Evolutionary conservation across 1,284 basidiomycete species (phyloP).

Genomic region (Tilletia walkeri): DNA sequence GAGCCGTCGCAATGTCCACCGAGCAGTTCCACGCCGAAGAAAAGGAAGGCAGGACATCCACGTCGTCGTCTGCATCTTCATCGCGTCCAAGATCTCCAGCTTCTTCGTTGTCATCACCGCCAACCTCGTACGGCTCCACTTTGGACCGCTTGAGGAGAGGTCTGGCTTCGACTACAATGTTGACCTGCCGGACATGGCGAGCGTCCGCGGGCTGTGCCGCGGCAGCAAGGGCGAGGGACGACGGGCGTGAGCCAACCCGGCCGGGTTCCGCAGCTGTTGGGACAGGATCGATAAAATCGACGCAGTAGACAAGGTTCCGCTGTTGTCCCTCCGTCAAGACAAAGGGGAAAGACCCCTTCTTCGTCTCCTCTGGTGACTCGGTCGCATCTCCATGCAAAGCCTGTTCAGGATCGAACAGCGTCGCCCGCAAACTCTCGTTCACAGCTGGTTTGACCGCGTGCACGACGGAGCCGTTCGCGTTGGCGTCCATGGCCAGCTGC

Average conservation of each 20-base stretch:
- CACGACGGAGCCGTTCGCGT: not conserved
- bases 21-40: constrained; percentile 14
- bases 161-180: constrained; percentile 7
- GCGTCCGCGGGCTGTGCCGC: too few relatives aligned
- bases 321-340: constrained; percentile 11
- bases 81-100: not conserved
- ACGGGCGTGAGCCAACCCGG: not conserved
- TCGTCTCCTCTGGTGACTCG: not conserved
- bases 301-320: constrained; percentile 14
- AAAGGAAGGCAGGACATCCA: not conserved
- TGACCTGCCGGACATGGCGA: not conserved
- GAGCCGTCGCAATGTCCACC: constrained; percentile 6
- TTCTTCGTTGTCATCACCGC: not conserved
- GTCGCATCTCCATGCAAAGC: not conserved
- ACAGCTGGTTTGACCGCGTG: not conserved
- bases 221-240: too few relatives aligned
- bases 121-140: too few relatives aligned
- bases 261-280: not conserved
- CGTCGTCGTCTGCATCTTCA: not conserved
- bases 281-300: constrained; percentile 8
- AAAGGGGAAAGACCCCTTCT: constrained; percentile 8
- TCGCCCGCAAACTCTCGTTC: constrained; percentile 9
- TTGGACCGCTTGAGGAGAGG: not conserved
- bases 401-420: constrained; percentile 15
- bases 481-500: not conserved